Conservation (phyloP, 352 stramenopile genomes). For the Globisporangium irregulare region DNA sequence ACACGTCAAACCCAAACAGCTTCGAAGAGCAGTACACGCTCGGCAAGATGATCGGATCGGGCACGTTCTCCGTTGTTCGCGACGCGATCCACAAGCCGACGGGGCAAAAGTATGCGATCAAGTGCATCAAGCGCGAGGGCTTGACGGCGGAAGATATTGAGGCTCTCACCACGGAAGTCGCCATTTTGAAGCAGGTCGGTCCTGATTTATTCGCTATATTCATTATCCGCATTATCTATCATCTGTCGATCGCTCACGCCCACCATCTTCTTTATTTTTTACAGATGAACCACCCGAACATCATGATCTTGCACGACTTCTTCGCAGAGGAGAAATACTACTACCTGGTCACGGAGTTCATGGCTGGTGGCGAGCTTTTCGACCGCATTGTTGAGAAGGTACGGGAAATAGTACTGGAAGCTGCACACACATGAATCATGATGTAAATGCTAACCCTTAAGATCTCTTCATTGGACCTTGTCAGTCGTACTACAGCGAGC, state of each 20-base stretch:
- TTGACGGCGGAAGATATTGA: constrained; percentile 85
- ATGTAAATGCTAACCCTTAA: neutral
- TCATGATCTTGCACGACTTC: constrained; percentile 92
- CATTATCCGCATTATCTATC: neutral
- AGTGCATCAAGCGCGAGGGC: constrained; percentile 90
- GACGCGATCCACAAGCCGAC: constrained; percentile 81
- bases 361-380: constrained; percentile 90
- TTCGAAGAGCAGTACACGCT: constrained; percentile 86
- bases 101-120: constrained; percentile 87
- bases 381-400: constrained; percentile 88
- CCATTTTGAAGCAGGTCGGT: constrained; percentile 79
- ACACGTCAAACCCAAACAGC: constrained; percentile 52
- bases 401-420: neutral
- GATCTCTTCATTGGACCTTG: neutral
- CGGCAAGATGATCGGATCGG: constrained; percentile 86
- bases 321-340: constrained; percentile 94
- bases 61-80: constrained; percentile 89
- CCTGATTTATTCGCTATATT: neutral
- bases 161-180: constrained; percentile 82
- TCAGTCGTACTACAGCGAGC: constrained; percentile 89
- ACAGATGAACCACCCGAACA: constrained; percentile 91
- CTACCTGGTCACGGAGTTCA: constrained; percentile 98
- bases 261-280: neutral
- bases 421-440: neutral
- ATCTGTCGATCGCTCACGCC: neutral